Base-by-base conservation (phyloP, 2,329 filamentous ascomycete species). In the Paecilomyces niveus region DNA sequence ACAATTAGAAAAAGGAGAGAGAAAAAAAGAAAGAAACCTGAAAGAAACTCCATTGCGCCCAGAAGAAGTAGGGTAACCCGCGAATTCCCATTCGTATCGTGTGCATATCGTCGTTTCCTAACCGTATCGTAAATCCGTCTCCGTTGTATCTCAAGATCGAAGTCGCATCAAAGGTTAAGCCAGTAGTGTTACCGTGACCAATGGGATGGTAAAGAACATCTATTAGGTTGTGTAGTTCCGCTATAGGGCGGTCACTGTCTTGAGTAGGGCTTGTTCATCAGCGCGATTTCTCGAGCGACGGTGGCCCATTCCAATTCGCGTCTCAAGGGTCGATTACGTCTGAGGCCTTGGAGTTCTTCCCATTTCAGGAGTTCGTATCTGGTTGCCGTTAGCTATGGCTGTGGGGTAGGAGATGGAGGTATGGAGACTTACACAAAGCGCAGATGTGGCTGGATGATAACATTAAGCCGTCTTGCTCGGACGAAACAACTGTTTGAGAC, bases 381-480 rank as follows among this genome's bases (percentile, higher is more conserved):
- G 24, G 6, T 29, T 18, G 10, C n/a, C 24, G 58, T 72, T 32
- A 69, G 66, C 50, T 54, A 57, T 33, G 45, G 51, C 6, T 32
- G 33, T 15, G 29, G 39, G 9, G 13, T 15, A 31, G 7, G 9
- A 3, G 51, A 29, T 26, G 24, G 11, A 53, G 32, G 4, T 53
- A 53, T 65, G 9, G 49, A 29, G 18, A 63, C 74, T 68, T 70
- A 96, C 65, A 89, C 89, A 76, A 99, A 99, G 59, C 91, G 85
- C 58, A 99, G 81, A 77, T 99, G 93, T 11, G 94, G 94, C 73
- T 99, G 94, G 63, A 99, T 97, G 63, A 99, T 99, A 56, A 99
- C 94, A 70, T 99, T 99, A 54, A 99, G 80, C 61, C 94, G 83
- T 56, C 94, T 85, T 21, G 94, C 94, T 32, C 94, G 87, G 39